Evolutionary conservation across 805 yeast species (phyloP).

Genomic region (Barnettozyma vustinii): DNA sequence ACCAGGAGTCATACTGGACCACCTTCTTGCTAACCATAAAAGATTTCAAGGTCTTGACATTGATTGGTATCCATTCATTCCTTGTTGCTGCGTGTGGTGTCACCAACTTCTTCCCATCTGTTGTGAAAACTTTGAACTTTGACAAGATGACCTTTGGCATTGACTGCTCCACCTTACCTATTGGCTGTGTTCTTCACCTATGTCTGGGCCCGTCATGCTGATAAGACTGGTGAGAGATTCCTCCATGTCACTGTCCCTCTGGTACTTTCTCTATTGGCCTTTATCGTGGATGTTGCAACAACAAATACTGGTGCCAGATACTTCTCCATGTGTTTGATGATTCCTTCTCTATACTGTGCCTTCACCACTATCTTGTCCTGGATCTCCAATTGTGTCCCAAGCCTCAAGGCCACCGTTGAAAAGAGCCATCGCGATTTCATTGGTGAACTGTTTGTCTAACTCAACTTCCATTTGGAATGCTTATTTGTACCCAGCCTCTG

Average conservation of each 20-base stretch:
- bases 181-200: slow-evolving; percentile 46
- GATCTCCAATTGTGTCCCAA: slow-evolving; percentile 50
- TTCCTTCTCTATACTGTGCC: slow-evolving; percentile 49
- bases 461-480: slow-evolving; percentile 54
- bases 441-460: slow-evolving; percentile 52
- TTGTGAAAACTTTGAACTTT: slow-evolving; percentile 51
- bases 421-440: slow-evolving; percentile 51
- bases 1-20: slow-evolving; percentile 28
- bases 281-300: slow-evolving; percentile 44
- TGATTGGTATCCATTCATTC: slow-evolving; percentile 37
- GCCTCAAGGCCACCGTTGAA: slow-evolving; percentile 55
- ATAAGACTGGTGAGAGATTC: slow-evolving; percentile 48
- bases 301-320: slow-evolving; percentile 52
- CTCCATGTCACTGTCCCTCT: slow-evolving; percentile 43
- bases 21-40: slow-evolving; percentile 33
- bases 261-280: slow-evolving; percentile 37
- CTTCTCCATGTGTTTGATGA: slow-evolving; percentile 55
- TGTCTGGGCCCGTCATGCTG: slow-evolving; percentile 52
- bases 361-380: slow-evolving; percentile 49
- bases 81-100: slow-evolving; percentile 57
- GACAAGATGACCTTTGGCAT: slow-evolving; percentile 43
- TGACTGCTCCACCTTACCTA: slow-evolving; percentile 56
- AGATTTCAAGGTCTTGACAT: slow-evolving; percentile 43
- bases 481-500: slow-evolving; percentile 40
- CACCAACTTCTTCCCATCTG: slow-evolving; percentile 56